These are phyloP conservation scores for Xylaria arbuscula DNA, from an alignment of 2,329 filamentous ascomycete genomes.

Conservation along the genomic window DNA sequence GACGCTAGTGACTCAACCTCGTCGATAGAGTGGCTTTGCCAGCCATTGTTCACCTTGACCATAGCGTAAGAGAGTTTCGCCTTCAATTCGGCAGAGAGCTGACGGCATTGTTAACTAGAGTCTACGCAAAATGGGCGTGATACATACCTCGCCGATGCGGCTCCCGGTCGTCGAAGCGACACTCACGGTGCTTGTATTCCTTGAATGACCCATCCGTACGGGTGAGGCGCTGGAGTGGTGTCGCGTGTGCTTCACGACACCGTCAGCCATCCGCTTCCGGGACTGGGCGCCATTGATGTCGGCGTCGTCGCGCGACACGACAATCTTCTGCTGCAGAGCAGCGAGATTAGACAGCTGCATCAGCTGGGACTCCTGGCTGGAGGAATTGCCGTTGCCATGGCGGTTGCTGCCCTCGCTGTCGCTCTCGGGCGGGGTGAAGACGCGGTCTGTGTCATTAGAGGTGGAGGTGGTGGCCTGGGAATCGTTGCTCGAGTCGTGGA, in stretches of 20 bases:
- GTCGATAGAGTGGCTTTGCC: constrained; percentile 81
- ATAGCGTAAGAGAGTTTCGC: constrained; percentile 92
- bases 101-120: constrained; percentile 38
- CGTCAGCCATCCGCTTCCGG: constrained; percentile 82
- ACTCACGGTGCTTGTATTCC: constrained; percentile 77
- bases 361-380: constrained; percentile 67
- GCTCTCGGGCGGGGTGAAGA: constrained; percentile 58
- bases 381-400: constrained; percentile 54
- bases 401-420: constrained; percentile 56
- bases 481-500: constrained; percentile 53
- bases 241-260: constrained; percentile 70
- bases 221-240: constrained; percentile 59
- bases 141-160: constrained; percentile 80
- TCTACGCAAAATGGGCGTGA: constrained; percentile 29
- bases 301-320: constrained; percentile 51
- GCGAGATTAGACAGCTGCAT: constrained; percentile 69
- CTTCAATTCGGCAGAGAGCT: constrained; percentile 70
- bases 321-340: constrained; percentile 63
- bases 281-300: constrained; percentile 52
- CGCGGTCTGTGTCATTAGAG: constrained; percentile 54
- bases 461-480: constrained; percentile 59
- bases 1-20: constrained; percentile 82
- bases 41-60: constrained; percentile 90
- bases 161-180: constrained; percentile 70
- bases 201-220: constrained; percentile 68